Conservation (phyloP, 2,329 filamentous ascomycete genomes). For the Cordyceps tenuipes region DNA sequence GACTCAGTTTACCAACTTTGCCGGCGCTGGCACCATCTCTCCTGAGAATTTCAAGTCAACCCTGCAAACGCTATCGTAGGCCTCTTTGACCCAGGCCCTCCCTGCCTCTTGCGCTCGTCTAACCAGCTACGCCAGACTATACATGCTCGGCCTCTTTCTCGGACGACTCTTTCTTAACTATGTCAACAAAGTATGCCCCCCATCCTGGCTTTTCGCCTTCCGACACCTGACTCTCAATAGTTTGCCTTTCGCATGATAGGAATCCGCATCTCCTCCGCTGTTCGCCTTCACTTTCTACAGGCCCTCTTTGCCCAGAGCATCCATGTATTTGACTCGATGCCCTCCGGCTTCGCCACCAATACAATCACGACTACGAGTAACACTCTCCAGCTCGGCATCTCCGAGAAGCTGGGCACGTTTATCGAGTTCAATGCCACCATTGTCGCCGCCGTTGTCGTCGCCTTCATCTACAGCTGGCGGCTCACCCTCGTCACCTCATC, state of each 20-base stretch:
- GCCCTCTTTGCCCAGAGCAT: constrained; percentile 58
- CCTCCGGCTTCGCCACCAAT: constrained; percentile 50
- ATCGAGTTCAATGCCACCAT: constrained; percentile 48
- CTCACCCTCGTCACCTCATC: constrained; percentile 51
- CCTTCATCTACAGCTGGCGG: constrained; percentile 50
- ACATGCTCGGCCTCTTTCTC: constrained; percentile 63
- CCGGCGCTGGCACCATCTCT: background rate
- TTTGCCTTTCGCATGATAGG: constrained; percentile 55
- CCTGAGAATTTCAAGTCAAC: constrained; percentile 30
- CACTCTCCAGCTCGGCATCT: constrained; percentile 55
- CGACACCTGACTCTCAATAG: constrained; percentile 23
- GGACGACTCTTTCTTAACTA: constrained; percentile 57
- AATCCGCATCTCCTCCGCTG: constrained; percentile 51
- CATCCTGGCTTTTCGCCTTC: background rate
- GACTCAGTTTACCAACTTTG: constrained; percentile 20
- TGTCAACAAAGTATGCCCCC: constrained; percentile 39
- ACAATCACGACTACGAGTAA: constrained; percentile 59
- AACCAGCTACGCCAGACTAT: constrained; percentile 38
- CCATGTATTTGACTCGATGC: constrained; percentile 58
- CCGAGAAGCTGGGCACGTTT: constrained; percentile 52
- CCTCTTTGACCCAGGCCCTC: too few relatives aligned
- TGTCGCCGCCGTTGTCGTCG: constrained; percentile 43
- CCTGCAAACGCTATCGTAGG: constrained; percentile 12
- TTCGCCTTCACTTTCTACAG: constrained; percentile 56
- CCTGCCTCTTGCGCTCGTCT: background rate